These are phyloP conservation scores for Neonectria hederae DNA, from an alignment of 2,329 filamentous ascomycete species.

Conservation along the genomic window DNA sequence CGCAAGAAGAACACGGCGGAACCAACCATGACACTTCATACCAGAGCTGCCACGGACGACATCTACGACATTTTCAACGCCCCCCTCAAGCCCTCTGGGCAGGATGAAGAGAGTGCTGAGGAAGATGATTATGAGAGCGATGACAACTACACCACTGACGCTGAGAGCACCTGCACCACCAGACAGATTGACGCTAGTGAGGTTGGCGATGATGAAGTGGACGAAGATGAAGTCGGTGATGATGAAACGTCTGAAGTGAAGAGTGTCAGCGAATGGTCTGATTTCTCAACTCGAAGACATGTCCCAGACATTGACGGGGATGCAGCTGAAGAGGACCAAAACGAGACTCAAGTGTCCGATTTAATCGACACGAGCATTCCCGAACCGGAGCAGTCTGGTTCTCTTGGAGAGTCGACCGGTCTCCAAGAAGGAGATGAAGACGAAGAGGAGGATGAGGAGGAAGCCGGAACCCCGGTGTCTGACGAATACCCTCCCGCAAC, in stretches of 20 bases:
- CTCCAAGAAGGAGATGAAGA: conserved; percentile 45
- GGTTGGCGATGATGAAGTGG: conserved; percentile 58
- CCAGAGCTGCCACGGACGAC: conserved; percentile 92
- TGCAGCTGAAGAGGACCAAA: conserved; percentile 46
- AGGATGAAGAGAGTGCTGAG: conserved; percentile 57
- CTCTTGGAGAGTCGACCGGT: conserved; percentile 14
- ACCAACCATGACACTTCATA: conserved; percentile 98
- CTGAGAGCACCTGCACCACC: conserved; percentile 84
- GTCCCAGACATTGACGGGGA: conserved; percentile 60
- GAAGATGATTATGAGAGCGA: conserved; percentile 79
- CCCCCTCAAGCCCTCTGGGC: conserved; percentile 56
- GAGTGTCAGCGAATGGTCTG: conserved; percentile 86
- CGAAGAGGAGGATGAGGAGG: conserved; percentile 50
- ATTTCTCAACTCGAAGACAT: conserved; percentile 80
- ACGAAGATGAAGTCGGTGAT: conserved; percentile 50
- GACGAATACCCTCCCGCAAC: conserved; percentile 60
- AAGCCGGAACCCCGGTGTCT: conserved; percentile 53
- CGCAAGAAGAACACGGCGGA: conserved; percentile 79
- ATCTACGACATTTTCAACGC: conserved; percentile 98
- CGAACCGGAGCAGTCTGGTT: conserved; percentile 36
- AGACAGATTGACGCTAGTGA: conserved; percentile 66
- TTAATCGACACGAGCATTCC: conserved; percentile 50
- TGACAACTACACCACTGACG: conserved; percentile 83
- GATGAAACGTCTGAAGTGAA: conserved; percentile 67
- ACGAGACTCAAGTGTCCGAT: conserved; percentile 51